Conservation (phyloP, 2,329 filamentous ascomycete genomes). For the Didymella segeticola region DNA sequence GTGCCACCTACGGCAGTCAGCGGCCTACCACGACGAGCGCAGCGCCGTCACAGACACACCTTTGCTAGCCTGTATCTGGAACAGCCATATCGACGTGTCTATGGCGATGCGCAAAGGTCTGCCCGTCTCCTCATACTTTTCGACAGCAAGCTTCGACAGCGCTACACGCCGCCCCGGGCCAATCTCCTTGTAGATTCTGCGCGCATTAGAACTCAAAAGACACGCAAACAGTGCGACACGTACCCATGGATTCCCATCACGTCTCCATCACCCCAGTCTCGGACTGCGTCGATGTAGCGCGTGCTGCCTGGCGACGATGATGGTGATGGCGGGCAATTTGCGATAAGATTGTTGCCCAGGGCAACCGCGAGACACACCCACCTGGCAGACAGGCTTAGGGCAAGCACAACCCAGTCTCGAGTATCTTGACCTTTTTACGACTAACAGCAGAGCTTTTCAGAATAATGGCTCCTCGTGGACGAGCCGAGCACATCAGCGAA, state of each 20-base stretch:
- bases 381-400: background rate
- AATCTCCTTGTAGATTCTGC: slow-evolving; percentile 88
- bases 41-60: slow-evolving; percentile 52
- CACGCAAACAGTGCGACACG: slow-evolving; percentile 2
- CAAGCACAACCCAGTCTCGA: slow-evolving; percentile 14
- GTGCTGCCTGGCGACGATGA: slow-evolving; percentile 18
- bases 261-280: slow-evolving; percentile 14
- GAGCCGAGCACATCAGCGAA: slow-evolving; percentile 21
- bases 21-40: background rate
- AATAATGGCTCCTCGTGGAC: slow-evolving; percentile 35
- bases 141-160: slow-evolving; percentile 80
- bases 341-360: slow-evolving; percentile 44
- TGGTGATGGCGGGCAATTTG: slow-evolving; percentile 14
- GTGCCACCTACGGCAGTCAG: slow-evolving; percentile 67
- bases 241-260: slow-evolving; percentile 52
- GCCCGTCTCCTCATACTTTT: slow-evolving; percentile 73
- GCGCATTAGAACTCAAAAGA: slow-evolving; percentile 23
- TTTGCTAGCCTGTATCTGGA: slow-evolving; percentile 84
- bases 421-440: background rate
- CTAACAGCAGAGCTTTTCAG: background rate
- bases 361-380: slow-evolving; percentile 24
- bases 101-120: slow-evolving; percentile 86
- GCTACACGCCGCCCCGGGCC: slow-evolving; percentile 80
- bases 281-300: background rate
- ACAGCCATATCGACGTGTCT: slow-evolving; percentile 97